These are phyloP conservation scores for Pseudoturritis turrita DNA, from an alignment of 345 rosid species.

Conservation along the genomic window DNA sequence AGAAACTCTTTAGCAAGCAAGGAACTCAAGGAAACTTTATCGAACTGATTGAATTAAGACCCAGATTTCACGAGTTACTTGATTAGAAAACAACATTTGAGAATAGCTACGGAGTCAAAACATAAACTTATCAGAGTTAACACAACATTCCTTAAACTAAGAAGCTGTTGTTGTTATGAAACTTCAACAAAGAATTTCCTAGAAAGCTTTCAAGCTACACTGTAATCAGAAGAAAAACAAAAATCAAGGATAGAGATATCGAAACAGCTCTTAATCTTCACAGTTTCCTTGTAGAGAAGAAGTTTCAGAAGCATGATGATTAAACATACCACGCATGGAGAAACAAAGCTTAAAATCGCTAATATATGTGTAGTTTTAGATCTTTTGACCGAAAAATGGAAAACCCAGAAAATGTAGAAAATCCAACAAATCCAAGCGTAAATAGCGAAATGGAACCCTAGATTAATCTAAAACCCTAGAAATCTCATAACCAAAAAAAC, in stretches of 20 bases:
- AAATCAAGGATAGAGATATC: background rate
- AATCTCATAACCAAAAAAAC: background rate
- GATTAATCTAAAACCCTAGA: background rate
- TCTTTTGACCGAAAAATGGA: background rate
- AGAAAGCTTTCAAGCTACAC: background rate
- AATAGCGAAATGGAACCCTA: background rate
- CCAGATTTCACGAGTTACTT: background rate
- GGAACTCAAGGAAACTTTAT: background rate
- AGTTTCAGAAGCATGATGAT: background rate
- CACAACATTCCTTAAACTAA: background rate
- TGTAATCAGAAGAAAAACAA: background rate
- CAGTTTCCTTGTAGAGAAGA: background rate
- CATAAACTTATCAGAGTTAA: background rate
- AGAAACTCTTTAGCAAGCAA: background rate
- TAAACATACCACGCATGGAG: background rate
- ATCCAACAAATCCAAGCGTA: background rate
- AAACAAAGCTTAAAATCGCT: background rate
- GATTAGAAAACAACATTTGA: background rate
- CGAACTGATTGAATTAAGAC: background rate
- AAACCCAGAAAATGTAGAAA: background rate
- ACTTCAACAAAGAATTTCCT: background rate
- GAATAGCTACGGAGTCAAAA: too few species aligned
- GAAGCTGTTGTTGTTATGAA: background rate
- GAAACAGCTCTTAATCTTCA: background rate
- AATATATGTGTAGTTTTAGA: background rate